phyloP scores from a whole-genome alignment of 2,329 filamentous ascomycete species.

The Incumbomyces delicatus region DNA sequence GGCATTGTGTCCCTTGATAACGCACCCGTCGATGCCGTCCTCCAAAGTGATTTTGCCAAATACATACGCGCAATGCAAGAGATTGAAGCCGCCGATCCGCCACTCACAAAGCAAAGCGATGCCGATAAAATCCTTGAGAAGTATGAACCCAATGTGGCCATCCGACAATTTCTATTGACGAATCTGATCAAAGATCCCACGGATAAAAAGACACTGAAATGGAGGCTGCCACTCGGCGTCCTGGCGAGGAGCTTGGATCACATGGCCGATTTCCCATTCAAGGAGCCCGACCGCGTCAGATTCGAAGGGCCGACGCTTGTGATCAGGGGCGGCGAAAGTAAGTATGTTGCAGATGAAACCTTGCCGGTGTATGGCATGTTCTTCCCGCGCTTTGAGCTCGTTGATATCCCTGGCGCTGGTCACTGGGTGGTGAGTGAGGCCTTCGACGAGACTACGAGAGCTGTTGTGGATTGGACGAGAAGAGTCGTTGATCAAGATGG shows the following conservation, averaged over 20 bases:
- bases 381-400: constrained; percentile 32
- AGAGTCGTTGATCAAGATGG: constrained; percentile 15
- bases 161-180: constrained; percentile 85
- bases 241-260: constrained; percentile 59
- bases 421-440: constrained; percentile 39
- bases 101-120: constrained; percentile 14
- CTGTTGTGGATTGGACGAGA: constrained; percentile 22
- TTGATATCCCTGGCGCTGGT: constrained; percentile 30
- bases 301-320: constrained; percentile 75
- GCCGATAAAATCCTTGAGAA: constrained; percentile 15
- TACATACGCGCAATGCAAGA: constrained; percentile 79
- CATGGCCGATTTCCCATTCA: constrained; percentile 84
- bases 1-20: constrained; percentile 83
- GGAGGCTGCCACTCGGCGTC: constrained; percentile 67
- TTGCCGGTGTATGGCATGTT: constrained; percentile 32
- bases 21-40: constrained; percentile 69
- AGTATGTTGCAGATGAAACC: constrained; percentile 31
- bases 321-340: constrained; percentile 41
- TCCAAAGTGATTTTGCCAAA: constrained; percentile 63
- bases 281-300: constrained; percentile 54
- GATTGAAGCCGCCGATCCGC: constrained; percentile 46
- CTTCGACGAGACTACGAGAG: constrained; percentile 32
- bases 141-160: constrained; percentile 48
- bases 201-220: constrained; percentile 51
- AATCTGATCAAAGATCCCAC: constrained; percentile 48